These are phyloP conservation scores for Shiraia sp. DNA, from an alignment of 2,329 filamentous ascomycete genomes.

Conservation along the genomic window DNA sequence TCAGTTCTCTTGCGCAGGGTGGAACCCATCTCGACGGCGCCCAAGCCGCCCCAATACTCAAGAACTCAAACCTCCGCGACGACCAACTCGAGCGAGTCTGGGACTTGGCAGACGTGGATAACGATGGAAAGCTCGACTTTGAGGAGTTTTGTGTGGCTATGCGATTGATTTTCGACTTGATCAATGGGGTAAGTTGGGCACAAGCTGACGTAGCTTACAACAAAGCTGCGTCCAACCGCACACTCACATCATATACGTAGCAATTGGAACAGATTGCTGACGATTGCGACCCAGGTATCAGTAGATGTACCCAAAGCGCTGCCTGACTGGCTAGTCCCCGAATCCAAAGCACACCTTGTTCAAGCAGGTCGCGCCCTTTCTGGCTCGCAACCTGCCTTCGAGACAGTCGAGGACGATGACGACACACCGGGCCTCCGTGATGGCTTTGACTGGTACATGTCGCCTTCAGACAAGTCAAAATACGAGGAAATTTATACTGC, in stretches of 20 bases:
- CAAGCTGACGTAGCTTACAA: neutral
- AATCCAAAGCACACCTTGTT: constrained; percentile 62
- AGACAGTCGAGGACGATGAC: constrained; percentile 76
- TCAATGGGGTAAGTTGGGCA: constrained; percentile 74
- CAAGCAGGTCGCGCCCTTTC: constrained; percentile 60
- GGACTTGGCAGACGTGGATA: constrained; percentile 96
- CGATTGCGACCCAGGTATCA: constrained; percentile 64
- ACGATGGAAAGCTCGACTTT: constrained; percentile 96
- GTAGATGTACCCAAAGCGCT: constrained; percentile 78
- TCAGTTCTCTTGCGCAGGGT: constrained; percentile 68
- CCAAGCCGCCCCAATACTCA: constrained; percentile 72
- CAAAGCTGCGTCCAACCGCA: no score
- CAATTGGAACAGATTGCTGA: neutral
- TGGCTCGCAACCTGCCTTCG: constrained; percentile 79
- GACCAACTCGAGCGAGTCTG: constrained; percentile 95
- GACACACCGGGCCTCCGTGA: constrained; percentile 86
- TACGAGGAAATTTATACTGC: constrained; percentile 98
- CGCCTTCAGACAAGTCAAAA: constrained; percentile 83
- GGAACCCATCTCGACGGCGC: constrained; percentile 68
- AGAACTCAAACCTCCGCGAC: constrained; percentile 72
- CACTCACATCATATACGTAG: neutral
- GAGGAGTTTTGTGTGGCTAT: constrained; percentile 99
- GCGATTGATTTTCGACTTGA: constrained; percentile 94
- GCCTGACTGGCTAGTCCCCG: constrained; percentile 95
- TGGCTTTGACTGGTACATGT: constrained; percentile 99